phyloP scores from a whole-genome alignment of 192 early-diverging fungal species.

The Piromyces finnis region DNA sequence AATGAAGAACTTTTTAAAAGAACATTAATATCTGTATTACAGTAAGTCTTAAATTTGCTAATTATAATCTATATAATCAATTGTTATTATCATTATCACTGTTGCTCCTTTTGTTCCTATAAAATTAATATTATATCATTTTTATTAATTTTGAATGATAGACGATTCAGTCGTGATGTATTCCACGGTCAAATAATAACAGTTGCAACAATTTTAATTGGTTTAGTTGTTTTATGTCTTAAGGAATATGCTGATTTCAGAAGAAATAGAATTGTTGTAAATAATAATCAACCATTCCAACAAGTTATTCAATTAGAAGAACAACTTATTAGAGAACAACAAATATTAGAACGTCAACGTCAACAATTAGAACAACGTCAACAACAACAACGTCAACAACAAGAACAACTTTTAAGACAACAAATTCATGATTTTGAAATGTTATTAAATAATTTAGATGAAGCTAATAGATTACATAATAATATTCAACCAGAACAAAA shows the following conservation, averaged over 20 bases:
- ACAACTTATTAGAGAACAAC: neutral
- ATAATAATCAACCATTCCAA: neutral
- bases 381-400: slow-evolving; percentile 4
- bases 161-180: slow-evolving; percentile 37
- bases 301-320: neutral
- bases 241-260: slow-evolving; percentile 59
- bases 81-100: too few species aligned
- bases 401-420: neutral
- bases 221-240: slow-evolving; percentile 61
- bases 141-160: neutral
- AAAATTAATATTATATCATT: too few species aligned
- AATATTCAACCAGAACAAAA: neutral
- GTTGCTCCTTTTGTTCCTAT: too few species aligned
- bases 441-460: neutral
- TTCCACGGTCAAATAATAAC: slow-evolving; percentile 77
- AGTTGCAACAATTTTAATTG: slow-evolving; percentile 51
- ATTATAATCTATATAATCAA: too few species aligned
- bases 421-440: neutral
- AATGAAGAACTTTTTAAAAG: neutral
- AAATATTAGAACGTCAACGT: slow-evolving; percentile 1
- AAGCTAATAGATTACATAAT: neutral
- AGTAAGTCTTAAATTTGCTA: neutral
- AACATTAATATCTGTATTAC: neutral
- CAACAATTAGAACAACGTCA: slow-evolving; percentile 4
- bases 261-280: neutral